phyloP scores from a whole-genome alignment of 345 rosid species.

The Aegle marmelos region DNA sequence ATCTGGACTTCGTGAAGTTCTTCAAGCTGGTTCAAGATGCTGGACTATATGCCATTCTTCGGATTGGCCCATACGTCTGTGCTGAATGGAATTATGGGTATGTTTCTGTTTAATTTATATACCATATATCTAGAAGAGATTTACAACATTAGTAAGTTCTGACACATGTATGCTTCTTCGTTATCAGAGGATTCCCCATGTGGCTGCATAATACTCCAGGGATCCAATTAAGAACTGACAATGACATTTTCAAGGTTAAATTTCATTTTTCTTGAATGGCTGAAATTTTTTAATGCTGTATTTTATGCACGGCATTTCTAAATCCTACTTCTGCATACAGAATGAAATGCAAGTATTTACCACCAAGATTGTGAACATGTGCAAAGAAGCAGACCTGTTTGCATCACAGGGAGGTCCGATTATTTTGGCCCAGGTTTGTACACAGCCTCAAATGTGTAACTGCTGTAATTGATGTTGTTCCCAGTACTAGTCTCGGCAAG shows the following conservation, averaged over 20 bases:
- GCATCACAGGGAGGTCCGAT: slow-evolving; percentile 66
- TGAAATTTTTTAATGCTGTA: neutral
- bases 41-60: slow-evolving; percentile 42
- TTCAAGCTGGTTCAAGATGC: slow-evolving; percentile 35
- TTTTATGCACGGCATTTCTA: neutral
- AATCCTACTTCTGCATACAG: neutral
- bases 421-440: slow-evolving; percentile 50
- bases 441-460: no score
- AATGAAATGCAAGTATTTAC: slow-evolving; percentile 29
- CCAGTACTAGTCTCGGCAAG: no score
- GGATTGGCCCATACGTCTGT: slow-evolving; percentile 56
- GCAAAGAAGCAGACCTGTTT: slow-evolving; percentile 52
- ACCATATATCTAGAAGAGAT: neutral
- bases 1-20: slow-evolving; percentile 41
- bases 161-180: neutral
- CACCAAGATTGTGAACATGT: slow-evolving; percentile 36
- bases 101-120: neutral
- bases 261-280: neutral
- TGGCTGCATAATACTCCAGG: slow-evolving; percentile 32
- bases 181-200: slow-evolving; percentile 25
- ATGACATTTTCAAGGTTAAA: slow-evolving; percentile 26
- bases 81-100: slow-evolving; percentile 70
- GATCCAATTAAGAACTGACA: slow-evolving; percentile 18
- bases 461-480: no score
- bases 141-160: neutral